Evolutionary conservation across 306 rosid genomes (phyloP).

Genomic region (Quercus gilva): DNA sequence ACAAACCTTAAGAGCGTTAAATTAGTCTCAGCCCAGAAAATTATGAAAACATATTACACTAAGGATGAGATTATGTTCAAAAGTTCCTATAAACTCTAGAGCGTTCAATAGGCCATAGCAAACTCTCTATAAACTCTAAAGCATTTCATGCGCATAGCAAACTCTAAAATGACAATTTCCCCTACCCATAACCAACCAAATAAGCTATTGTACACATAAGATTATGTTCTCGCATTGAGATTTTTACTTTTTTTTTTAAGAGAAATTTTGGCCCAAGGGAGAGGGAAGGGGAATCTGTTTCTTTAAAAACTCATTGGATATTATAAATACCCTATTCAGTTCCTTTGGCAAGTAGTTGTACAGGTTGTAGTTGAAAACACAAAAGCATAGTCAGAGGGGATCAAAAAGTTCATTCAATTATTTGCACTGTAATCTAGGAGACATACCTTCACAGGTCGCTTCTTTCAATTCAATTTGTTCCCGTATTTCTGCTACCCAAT

Average conservation of each 20-base stretch:
- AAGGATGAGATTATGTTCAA: too few relatives aligned
- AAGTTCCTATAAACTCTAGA: too few relatives aligned
- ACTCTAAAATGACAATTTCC: too few relatives aligned
- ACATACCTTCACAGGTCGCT: constrained; percentile 68
- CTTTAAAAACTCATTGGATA: neutral
- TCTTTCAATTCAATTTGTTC: constrained; percentile 63
- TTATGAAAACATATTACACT: too few relatives aligned
- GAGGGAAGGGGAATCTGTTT: neutral
- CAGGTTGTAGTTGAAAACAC: neutral
- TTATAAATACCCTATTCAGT: neutral
- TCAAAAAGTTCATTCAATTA: neutral
- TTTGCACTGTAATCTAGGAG: constrained; percentile 4
- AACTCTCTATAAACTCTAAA: too few relatives aligned
- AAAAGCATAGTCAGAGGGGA: neutral
- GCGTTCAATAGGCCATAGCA: too few relatives aligned
- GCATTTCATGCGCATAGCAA: too few relatives aligned
- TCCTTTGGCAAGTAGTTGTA: neutral
- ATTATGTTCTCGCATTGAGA: neutral
- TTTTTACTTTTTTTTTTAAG: neutral
- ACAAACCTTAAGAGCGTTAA: neutral
- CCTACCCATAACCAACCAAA: too few relatives aligned
- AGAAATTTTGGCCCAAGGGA: too few relatives aligned
- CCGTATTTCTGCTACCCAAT: constrained; percentile 64
- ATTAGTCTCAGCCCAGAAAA: too few relatives aligned
- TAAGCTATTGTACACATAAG: neutral